Percentiles rank a stretch among this genome's conserved stretches.
phyloP scores from a whole-genome alignment of 2,329 filamentous ascomycete species.

The Metarhizium guizhouense region DNA sequence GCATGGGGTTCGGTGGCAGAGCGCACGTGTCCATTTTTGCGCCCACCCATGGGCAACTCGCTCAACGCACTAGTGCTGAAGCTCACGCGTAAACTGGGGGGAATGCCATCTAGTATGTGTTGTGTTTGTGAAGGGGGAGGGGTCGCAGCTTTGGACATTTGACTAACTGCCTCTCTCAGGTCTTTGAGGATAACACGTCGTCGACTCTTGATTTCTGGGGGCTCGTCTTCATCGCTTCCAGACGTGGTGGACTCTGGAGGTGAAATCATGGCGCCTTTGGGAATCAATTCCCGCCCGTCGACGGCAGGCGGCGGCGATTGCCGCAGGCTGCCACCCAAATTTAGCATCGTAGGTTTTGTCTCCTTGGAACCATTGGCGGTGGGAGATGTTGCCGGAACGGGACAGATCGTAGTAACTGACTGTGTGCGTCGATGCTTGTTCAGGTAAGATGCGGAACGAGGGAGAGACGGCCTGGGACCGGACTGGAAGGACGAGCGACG shows the following conservation, averaged over 20 bases:
- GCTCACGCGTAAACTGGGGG: conserved; percentile 31
- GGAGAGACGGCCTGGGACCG: conserved; percentile 43
- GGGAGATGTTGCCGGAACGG: conserved; percentile 24
- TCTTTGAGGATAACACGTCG: conserved; percentile 50
- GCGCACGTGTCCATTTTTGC: conserved; percentile 40
- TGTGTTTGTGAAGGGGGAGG: conserved; percentile 43
- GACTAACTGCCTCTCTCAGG: conserved; percentile 73
- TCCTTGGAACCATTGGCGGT: conserved; percentile 14
- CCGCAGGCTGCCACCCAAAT: conserved; percentile 49
- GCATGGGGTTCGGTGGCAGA: conserved; percentile 48
- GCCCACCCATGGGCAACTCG: conserved; percentile 28
- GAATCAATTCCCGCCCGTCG: conserved; percentile 57
- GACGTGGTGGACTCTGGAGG: conserved; percentile 78
- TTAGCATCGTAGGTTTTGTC: conserved; percentile 28
- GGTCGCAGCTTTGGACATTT: conserved; percentile 47
- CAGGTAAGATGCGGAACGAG: conserved; percentile 57
- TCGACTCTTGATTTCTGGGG: conserved; percentile 34
- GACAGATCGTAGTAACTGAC: conserved; percentile 27
- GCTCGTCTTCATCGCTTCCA: conserved; percentile 76
- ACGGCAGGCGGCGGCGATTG: conserved; percentile 79
- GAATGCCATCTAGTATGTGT: conserved; percentile 10
- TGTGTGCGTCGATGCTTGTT: conserved; percentile 53
- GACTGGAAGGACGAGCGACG: conserved; percentile 49
- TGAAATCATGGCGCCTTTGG: conserved; percentile 77
- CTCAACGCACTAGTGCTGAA: conserved; percentile 38